Evolutionary conservation across 441 rosid species (phyloP).

Genomic region (Raphanus hybrid): DNA sequence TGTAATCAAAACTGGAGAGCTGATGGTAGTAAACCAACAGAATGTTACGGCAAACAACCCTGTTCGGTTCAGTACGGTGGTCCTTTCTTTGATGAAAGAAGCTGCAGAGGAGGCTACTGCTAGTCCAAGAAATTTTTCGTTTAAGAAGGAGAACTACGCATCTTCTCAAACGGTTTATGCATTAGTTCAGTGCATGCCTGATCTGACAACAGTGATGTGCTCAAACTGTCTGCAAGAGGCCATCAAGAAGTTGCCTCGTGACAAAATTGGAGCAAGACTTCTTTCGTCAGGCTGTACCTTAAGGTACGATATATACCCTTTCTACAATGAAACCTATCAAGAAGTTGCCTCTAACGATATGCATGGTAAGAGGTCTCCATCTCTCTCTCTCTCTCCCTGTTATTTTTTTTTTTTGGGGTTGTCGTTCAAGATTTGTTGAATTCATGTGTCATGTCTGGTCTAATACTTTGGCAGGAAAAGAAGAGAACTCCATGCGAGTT

Average conservation of each 20-base stretch:
- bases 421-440: background rate
- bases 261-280: background rate
- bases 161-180: background rate
- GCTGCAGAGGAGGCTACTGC: background rate
- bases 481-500: background rate
- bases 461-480: background rate
- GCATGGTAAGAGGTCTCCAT: background rate
- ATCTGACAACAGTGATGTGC: background rate
- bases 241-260: background rate
- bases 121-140: background rate
- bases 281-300: background rate
- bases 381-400: background rate
- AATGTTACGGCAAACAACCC: background rate
- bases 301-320: background rate
- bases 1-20: background rate
- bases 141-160: background rate
- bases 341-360: background rate
- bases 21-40: background rate
- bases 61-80: background rate
- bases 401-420: background rate
- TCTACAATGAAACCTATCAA: background rate
- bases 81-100: background rate
- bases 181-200: constrained; percentile 1
- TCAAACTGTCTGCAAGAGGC: background rate
- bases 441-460: background rate